Percentiles rank a stretch among this genome's conserved stretches.
Evolutionary conservation across 2,329 filamentous ascomycete species (phyloP).

Genomic region (Monosporascus cannonballus): DNA sequence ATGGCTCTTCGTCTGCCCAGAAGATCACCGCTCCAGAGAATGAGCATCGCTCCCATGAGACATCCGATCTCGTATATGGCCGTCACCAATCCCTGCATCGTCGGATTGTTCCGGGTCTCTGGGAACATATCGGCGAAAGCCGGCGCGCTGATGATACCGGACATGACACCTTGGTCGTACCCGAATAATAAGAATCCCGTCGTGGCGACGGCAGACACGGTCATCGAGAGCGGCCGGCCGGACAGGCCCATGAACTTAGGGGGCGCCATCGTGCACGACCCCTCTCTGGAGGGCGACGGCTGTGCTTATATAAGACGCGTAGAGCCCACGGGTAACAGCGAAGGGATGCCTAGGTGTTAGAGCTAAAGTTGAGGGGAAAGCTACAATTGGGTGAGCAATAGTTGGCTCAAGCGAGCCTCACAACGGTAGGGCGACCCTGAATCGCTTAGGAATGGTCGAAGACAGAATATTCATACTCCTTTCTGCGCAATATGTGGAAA

Average conservation of each 20-base stretch:
- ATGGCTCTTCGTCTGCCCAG: slow-evolving; percentile 48
- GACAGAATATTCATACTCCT: too few relatives aligned
- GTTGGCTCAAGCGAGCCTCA: too few relatives aligned
- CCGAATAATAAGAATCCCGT: slow-evolving; percentile 56
- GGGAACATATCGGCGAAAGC: slow-evolving; percentile 44
- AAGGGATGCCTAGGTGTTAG: too few relatives aligned
- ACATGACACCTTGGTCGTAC: slow-evolving; percentile 50
- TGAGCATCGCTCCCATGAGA: slow-evolving; percentile 40
- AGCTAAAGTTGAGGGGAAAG: too few relatives aligned
- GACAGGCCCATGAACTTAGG: slow-evolving; percentile 53
- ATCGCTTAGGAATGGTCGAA: too few relatives aligned
- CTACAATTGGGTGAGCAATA: too few relatives aligned
- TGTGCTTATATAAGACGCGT: too few relatives aligned
- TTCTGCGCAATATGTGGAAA: too few relatives aligned
- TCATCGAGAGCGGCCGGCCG: slow-evolving; percentile 48
- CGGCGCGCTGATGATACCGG: slow-evolving; percentile 44
- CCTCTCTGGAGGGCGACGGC: background rate
- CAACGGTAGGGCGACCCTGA: too few relatives aligned
- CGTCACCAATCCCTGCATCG: slow-evolving; percentile 41
- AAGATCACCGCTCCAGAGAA: slow-evolving; percentile 47
- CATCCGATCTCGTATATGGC: slow-evolving; percentile 43
- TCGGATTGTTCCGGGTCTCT: slow-evolving; percentile 35
- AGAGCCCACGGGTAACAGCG: too few relatives aligned
- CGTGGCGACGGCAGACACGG: slow-evolving; percentile 57
- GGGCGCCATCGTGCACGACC: slow-evolving; percentile 38